Conservation (phyloP, 805 yeast genomes). For the Zygosaccharomyces pseudorouxii region DNA sequence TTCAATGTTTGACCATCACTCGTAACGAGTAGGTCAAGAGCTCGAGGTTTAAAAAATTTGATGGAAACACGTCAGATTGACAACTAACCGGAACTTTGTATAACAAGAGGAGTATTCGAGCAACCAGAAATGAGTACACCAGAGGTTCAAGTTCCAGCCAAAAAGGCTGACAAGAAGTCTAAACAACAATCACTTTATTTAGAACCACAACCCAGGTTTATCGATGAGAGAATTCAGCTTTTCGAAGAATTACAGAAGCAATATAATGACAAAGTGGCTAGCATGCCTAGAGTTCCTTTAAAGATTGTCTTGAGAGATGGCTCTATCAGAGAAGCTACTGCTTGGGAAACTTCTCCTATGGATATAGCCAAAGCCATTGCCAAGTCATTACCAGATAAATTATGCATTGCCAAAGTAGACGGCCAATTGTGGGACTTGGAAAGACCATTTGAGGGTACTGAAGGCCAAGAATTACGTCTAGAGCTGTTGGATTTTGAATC, state of each 20-base stretch:
- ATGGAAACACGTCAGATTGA: background rate
- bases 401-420: conserved; percentile 85
- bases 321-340: conserved; percentile 63
- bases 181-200: conserved; percentile 46
- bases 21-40: conserved; percentile 1
- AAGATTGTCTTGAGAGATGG: conserved; percentile 86
- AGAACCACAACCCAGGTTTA: conserved; percentile 79
- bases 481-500: conserved; percentile 88
- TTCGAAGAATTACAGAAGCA: conserved; percentile 77
- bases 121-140: conserved; percentile 15
- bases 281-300: conserved; percentile 58
- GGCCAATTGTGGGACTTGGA: conserved; percentile 93
- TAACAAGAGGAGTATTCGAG: background rate
- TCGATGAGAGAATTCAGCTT: conserved; percentile 70
- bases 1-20: background rate
- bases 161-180: conserved; percentile 37
- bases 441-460: conserved; percentile 77
- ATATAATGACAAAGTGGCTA: conserved; percentile 67
- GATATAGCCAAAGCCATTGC: conserved; percentile 80
- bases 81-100: background rate
- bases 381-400: conserved; percentile 82
- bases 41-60: conserved; percentile 5
- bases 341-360: conserved; percentile 89
- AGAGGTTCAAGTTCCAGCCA: conserved; percentile 26
- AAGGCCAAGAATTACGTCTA: conserved; percentile 39